Evolutionary conservation across 768 basidiomycete genomes (phyloP).

Genomic region (Tricholoma furcatifolium): DNA sequence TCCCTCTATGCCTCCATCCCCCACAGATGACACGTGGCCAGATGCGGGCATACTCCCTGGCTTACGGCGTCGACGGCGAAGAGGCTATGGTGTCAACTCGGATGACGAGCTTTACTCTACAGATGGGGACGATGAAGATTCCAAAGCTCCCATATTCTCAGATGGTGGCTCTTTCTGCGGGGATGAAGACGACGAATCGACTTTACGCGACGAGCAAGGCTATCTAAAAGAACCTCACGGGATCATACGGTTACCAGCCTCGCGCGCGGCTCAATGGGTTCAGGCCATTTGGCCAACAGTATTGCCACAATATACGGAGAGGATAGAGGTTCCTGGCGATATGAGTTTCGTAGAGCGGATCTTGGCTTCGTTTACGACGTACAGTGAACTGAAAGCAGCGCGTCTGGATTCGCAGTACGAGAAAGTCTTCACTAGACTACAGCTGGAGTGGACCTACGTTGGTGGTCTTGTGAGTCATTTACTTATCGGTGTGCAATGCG

Average conservation of each 20-base stretch:
- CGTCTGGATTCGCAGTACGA: conserved; percentile 49
- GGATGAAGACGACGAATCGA: conserved; percentile 20
- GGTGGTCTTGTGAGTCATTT: conserved; percentile 53
- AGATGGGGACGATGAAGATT: conserved; percentile 23
- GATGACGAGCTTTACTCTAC: conserved; percentile 35
- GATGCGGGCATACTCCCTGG: background rate
- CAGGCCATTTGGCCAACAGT: conserved; percentile 11
- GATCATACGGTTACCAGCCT: background rate
- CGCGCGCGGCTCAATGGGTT: background rate
- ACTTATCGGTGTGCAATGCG: background rate
- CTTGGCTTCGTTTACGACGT: conserved; percentile 54
- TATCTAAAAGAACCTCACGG: background rate
- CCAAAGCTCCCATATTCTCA: conserved; percentile 19
- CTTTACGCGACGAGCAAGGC: background rate
- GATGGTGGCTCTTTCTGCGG: conserved; percentile 22
- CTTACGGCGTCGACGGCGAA: conserved; percentile 25
- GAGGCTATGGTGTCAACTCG: conserved; percentile 41
- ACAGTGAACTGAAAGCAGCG: conserved; percentile 52
- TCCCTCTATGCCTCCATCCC: conserved; percentile 16
- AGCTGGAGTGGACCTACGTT: conserved; percentile 64
- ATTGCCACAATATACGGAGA: conserved; percentile 45
- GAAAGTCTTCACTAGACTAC: conserved; percentile 42
- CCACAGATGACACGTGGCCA: conserved; percentile 11
- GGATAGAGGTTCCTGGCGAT: conserved; percentile 26
- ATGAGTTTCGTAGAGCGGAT: conserved; percentile 33